Evolutionary conservation across 1,284 basidiomycete species (phyloP).

Genomic region (Irpex rosettiformis): DNA sequence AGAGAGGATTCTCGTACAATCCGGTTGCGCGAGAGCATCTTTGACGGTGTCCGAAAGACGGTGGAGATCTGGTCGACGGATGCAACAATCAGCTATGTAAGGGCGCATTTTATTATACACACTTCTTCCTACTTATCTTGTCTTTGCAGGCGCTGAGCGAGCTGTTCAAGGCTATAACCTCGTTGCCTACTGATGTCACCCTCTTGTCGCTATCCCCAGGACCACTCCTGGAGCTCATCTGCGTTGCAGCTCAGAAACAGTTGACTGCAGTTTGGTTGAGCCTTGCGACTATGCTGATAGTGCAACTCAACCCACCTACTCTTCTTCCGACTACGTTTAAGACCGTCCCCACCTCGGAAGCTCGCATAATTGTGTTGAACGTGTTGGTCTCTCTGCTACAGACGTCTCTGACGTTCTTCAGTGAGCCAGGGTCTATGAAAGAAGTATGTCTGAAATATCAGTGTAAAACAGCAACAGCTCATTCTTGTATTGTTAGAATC

Average conservation of each 20-base stretch:
- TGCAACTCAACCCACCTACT: slow-evolving; percentile 74
- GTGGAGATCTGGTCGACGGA: slow-evolving; percentile 78
- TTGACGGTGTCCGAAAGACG: slow-evolving; percentile 52
- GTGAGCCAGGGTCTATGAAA: slow-evolving; percentile 64
- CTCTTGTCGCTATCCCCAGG: slow-evolving; percentile 76
- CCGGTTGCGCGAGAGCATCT: slow-evolving; percentile 61
- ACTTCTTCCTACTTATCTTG: neutral
- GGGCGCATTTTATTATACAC: slow-evolving; percentile 26
- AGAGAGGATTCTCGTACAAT: slow-evolving; percentile 65
- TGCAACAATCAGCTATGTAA: slow-evolving; percentile 70
- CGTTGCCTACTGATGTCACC: slow-evolving; percentile 67
- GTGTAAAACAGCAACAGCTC: too few species aligned
- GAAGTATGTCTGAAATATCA: slow-evolving; percentile 44
- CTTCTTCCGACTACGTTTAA: slow-evolving; percentile 42
- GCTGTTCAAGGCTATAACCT: slow-evolving; percentile 78
- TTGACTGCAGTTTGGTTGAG: slow-evolving; percentile 83
- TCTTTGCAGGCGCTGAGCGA: slow-evolving; percentile 65
- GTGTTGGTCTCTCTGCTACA: slow-evolving; percentile 60
- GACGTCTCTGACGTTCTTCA: slow-evolving; percentile 54
- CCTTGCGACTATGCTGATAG: slow-evolving; percentile 72
- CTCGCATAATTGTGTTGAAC: slow-evolving; percentile 44
- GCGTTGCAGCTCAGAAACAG: slow-evolving; percentile 67
- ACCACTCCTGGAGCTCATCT: slow-evolving; percentile 77
- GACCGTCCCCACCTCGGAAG: slow-evolving; percentile 37
- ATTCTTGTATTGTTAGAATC: slow-evolving; percentile 49